A percentile compares a stretch with the other conserved stretches of the same genome.
phyloP scores from a whole-genome alignment of 2,329 filamentous ascomycete genomes.

The Nothopassalora personata region DNA sequence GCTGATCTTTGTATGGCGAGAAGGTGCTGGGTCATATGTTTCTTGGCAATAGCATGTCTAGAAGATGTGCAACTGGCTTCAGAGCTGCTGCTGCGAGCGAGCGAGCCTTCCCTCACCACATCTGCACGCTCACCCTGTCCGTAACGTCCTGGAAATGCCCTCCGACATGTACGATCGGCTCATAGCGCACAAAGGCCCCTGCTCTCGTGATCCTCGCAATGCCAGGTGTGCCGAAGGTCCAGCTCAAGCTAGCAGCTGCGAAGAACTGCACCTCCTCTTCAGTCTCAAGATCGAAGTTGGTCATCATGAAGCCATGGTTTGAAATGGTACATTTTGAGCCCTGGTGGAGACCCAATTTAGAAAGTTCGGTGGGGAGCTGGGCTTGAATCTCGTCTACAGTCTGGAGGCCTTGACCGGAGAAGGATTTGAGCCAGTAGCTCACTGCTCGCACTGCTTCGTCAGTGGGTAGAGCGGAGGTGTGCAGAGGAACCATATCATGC shows the following conservation, averaged over 20 bases:
- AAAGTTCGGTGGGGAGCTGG: background rate
- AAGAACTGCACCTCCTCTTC: background rate
- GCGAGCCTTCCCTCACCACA: background rate
- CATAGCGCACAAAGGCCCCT: background rate
- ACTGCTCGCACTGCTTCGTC: background rate
- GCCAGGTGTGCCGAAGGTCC: background rate
- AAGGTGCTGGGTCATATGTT: too few species aligned
- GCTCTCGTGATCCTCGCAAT: background rate
- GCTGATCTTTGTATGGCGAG: too few species aligned
- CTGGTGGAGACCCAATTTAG: background rate
- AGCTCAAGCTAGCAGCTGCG: background rate
- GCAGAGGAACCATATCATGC: background rate
- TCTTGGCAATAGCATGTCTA: too few species aligned
- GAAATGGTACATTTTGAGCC: background rate
- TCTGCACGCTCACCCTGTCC: background rate
- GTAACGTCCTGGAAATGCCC: background rate
- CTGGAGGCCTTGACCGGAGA: background rate
- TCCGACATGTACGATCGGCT: background rate
- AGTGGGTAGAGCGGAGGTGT: background rate
- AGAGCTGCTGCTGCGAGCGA: too few species aligned
- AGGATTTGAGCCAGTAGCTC: background rate
- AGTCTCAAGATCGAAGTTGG: background rate
- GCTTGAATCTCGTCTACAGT: background rate
- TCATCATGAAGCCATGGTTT: background rate
- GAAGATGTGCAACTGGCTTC: too few species aligned